These are phyloP conservation scores for Nyssa sinensis DNA, from an alignment of 148 eudicot species.

Conservation along the genomic window DNA sequence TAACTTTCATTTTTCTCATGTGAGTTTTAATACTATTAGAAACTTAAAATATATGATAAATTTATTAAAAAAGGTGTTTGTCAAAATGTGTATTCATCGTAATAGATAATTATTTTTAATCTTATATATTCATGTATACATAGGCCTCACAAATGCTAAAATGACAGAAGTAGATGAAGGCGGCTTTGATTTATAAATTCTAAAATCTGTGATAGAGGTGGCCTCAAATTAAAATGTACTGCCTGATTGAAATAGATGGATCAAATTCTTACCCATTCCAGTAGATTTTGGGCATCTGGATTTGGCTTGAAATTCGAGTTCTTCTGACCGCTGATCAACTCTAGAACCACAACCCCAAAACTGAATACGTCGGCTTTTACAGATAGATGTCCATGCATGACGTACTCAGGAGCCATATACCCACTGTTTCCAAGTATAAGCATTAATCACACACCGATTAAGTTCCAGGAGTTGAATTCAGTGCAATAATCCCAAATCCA, in stretches of 20 bases:
- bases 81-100: no score
- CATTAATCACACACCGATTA: slow-evolving; percentile 6
- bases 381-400: slow-evolving; percentile 70
- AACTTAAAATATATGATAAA: no score
- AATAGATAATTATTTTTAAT: no score
- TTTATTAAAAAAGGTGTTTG: no score
- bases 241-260: neutral
- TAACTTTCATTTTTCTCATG: no score
- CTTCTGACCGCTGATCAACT: slow-evolving; percentile 69
- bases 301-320: slow-evolving; percentile 52
- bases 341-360: slow-evolving; percentile 78
- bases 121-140: no score
- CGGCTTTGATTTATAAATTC: no score
- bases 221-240: no score
- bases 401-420: slow-evolving; percentile 92
- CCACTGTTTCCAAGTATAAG: slow-evolving; percentile 53
- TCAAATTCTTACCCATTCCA: slow-evolving; percentile 72
- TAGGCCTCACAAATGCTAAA: neutral
- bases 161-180: neutral
- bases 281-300: slow-evolving; percentile 44
- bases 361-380: slow-evolving; percentile 84
- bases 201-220: no score
- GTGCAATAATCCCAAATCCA: neutral
- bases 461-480: slow-evolving; percentile 4
- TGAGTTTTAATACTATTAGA: no score